These are phyloP conservation scores for Beauveria sp. DNA, from an alignment of 2,329 filamentous ascomycete species.

Conservation along the genomic window DNA sequence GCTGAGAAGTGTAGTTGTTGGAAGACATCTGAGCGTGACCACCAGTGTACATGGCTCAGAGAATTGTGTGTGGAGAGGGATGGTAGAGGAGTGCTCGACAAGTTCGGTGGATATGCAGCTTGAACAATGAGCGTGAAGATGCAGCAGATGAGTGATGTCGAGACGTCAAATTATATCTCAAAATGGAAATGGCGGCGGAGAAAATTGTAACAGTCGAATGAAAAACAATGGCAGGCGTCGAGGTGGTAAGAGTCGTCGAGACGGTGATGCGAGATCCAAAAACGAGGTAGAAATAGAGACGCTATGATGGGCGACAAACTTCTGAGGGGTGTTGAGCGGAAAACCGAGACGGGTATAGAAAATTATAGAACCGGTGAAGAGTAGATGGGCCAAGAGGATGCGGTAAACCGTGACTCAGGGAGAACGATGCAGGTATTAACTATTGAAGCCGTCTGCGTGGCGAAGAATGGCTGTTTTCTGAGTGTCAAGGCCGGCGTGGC, in stretches of 20 bases:
- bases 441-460: background rate
- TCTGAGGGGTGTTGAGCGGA: background rate
- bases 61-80: background rate
- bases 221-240: background rate
- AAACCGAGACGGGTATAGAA: conserved; percentile 6
- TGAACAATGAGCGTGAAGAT: background rate
- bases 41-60: conserved; percentile 78
- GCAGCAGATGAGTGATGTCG: background rate
- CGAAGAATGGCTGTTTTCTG: background rate
- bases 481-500: background rate
- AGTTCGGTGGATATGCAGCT: background rate
- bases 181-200: background rate
- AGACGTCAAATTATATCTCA: conserved; percentile 10
- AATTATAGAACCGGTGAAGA: conserved; percentile 28
- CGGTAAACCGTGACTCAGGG: background rate
- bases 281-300: conserved; percentile 5
- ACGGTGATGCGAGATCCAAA: conserved; percentile 5
- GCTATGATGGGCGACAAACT: background rate
- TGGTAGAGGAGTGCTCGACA: background rate
- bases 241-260: background rate
- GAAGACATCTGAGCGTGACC: conserved; percentile 99
- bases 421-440: background rate
- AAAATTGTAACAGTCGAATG: background rate
- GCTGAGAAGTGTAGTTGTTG: conserved; percentile 58
- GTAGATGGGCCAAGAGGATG: conserved; percentile 11